Evolutionary conservation across 768 basidiomycete genomes (phyloP).

Genomic region (Xanthoconium stramineum): DNA sequence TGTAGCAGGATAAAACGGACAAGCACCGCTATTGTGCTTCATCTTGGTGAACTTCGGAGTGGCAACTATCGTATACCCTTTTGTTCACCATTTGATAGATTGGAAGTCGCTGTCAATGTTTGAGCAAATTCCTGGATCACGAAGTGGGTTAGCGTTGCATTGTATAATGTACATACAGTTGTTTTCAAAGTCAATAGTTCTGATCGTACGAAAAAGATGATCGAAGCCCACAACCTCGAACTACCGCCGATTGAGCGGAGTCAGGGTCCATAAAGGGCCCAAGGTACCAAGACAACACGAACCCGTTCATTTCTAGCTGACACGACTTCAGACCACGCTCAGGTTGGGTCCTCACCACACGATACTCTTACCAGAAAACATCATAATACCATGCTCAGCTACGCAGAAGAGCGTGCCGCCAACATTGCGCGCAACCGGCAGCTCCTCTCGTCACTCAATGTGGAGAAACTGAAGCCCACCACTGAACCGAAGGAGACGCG

Average conservation of each 20-base stretch:
- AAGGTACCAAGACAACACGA: neutral
- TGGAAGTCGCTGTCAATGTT: neutral
- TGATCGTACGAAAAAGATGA: too few species aligned
- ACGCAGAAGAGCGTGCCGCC: constrained; percentile 31
- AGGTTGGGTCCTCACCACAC: neutral
- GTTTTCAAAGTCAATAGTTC: neutral
- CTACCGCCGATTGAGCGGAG: neutral
- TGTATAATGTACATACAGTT: constrained; percentile 1
- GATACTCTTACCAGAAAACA: neutral
- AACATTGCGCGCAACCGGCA: constrained; percentile 44
- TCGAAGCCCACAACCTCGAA: too few species aligned
- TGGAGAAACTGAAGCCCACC: constrained; percentile 39
- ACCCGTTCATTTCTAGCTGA: too few species aligned
- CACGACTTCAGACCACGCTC: neutral
- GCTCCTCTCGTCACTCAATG: constrained; percentile 40
- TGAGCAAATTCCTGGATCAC: neutral
- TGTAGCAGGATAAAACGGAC: constrained; percentile 8
- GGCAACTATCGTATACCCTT: constrained; percentile 17
- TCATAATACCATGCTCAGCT: constrained; percentile 19
- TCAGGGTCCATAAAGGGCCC: neutral
- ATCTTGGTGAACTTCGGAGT: neutral
- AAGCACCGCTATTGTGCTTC: constrained; percentile 5
- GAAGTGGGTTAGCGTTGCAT: neutral
- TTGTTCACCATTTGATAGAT: constrained; percentile 8
- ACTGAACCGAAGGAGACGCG: constrained; percentile 45